Conservation (phyloP, 1,139 yeast species). For the Sugiyamaella grinbergsii region DNA sequence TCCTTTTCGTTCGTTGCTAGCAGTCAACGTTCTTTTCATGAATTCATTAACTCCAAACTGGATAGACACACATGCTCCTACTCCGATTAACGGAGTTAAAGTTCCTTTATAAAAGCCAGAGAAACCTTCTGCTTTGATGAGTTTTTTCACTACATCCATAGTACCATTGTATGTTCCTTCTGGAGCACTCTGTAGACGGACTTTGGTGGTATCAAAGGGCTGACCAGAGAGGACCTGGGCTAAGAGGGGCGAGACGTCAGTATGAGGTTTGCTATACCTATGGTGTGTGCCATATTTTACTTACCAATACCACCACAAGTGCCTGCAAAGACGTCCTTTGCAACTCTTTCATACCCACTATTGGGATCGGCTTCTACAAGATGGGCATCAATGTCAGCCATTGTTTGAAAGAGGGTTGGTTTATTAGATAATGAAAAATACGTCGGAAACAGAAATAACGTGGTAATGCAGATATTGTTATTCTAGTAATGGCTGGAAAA, state of each 20-base stretch:
- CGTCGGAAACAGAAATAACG: too few relatives aligned
- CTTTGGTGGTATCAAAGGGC: conserved; percentile 94
- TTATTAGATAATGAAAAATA: too few relatives aligned
- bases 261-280: too few relatives aligned
- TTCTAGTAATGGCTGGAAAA: too few relatives aligned
- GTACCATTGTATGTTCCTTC: conserved; percentile 76
- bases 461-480: too few relatives aligned
- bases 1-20: conserved; percentile 47
- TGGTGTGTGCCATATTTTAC: too few relatives aligned
- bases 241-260: conserved; percentile 16
- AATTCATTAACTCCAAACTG: conserved; percentile 89
- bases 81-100: conserved; percentile 80
- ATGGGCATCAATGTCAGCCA: conserved; percentile 41
- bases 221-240: conserved; percentile 96
- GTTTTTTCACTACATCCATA: conserved; percentile 68
- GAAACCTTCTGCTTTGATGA: conserved; percentile 74
- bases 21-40: conserved; percentile 74
- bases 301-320: conserved; percentile 79
- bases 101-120: conserved; percentile 89
- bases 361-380: conserved; percentile 42
- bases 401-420: too few relatives aligned
- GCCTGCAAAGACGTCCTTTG: conserved; percentile 84
- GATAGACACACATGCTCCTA: conserved; percentile 90
- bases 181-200: conserved; percentile 82
- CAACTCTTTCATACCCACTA: conserved; percentile 51